These are phyloP conservation scores for Hanseniaspora pseudoguilliermondii DNA, from an alignment of 805 yeast species.

Conservation along the genomic window DNA sequence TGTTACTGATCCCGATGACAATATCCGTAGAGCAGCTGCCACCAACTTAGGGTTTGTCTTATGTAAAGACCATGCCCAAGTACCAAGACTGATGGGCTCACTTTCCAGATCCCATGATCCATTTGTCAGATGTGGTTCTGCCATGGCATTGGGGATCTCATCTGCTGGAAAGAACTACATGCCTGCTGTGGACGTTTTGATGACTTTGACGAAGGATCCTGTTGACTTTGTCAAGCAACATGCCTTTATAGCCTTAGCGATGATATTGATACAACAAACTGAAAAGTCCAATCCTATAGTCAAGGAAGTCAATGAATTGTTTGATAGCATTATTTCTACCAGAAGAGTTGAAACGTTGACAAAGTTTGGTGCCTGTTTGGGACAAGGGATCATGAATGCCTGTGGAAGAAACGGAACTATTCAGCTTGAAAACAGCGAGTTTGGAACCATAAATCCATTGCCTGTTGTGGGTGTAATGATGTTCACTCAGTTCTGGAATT, in stretches of 20 bases:
- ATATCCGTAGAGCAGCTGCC: constrained; percentile 93
- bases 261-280: constrained; percentile 81
- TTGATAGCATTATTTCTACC: constrained; percentile 62
- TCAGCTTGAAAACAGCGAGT: constrained; percentile 72
- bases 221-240: constrained; percentile 98
- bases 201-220: constrained; percentile 84
- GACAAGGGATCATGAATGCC: constrained; percentile 96
- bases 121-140: constrained; percentile 96
- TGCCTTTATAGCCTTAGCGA: constrained; percentile 80
- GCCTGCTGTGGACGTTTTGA: constrained; percentile 82
- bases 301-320: constrained; percentile 56
- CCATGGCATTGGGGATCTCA: constrained; percentile 90
- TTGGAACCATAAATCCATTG: constrained; percentile 79
- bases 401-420: constrained; percentile 98
- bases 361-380: constrained; percentile 91
- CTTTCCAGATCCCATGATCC: constrained; percentile 92
- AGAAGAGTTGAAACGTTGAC: constrained; percentile 96
- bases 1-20: constrained; percentile 91
- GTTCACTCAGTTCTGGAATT: constrained; percentile 91
- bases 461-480: constrained; percentile 86
- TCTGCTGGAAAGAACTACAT: constrained; percentile 89
- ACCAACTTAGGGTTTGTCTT: constrained; percentile 82
- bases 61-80: constrained; percentile 79
- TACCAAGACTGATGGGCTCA: constrained; percentile 88
- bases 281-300: constrained; percentile 74